Evolutionary conservation across 2,329 filamentous ascomycete genomes (phyloP).

Genomic region (Stachybotrys chartarum): DNA sequence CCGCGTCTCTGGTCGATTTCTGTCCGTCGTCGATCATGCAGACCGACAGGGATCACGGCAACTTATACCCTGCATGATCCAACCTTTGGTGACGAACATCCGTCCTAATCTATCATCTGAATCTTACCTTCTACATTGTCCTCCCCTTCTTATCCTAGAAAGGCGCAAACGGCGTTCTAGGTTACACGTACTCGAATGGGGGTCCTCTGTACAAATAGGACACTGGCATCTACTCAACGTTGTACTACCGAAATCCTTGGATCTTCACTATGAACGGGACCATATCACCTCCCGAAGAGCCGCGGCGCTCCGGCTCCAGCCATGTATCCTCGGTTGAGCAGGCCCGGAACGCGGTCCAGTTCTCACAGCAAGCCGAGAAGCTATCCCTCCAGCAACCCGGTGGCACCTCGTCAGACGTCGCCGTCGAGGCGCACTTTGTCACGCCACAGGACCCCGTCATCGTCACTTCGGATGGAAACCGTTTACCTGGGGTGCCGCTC

Average conservation of each 20-base stretch:
- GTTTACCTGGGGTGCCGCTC: slow-evolving; percentile 62
- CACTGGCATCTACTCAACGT: background rate
- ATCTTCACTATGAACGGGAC: background rate
- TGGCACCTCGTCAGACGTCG: slow-evolving; percentile 30
- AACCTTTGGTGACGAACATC: background rate
- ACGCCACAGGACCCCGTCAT: slow-evolving; percentile 69
- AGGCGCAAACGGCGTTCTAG: too few species aligned
- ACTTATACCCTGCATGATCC: background rate
- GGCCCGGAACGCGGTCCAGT: slow-evolving; percentile 42
- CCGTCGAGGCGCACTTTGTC: slow-evolving; percentile 55
- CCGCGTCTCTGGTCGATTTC: background rate
- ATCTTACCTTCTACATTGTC: too few species aligned
- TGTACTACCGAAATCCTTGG: background rate
- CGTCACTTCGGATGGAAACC: slow-evolving; percentile 57
- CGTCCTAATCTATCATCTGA: background rate
- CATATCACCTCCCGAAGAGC: background rate
- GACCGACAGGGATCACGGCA: background rate
- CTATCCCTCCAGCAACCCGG: slow-evolving; percentile 34
- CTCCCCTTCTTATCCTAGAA: too few species aligned
- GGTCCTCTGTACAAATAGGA: too few species aligned
- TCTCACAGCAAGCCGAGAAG: slow-evolving; percentile 54
- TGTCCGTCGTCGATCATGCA: background rate
- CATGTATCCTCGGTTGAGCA: slow-evolving; percentile 8
- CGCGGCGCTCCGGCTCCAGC: background rate
- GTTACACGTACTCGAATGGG: too few species aligned